Evolutionary conservation across 2,329 filamentous ascomycete species (phyloP).

Genomic region (Xenoacremonium recifei): DNA sequence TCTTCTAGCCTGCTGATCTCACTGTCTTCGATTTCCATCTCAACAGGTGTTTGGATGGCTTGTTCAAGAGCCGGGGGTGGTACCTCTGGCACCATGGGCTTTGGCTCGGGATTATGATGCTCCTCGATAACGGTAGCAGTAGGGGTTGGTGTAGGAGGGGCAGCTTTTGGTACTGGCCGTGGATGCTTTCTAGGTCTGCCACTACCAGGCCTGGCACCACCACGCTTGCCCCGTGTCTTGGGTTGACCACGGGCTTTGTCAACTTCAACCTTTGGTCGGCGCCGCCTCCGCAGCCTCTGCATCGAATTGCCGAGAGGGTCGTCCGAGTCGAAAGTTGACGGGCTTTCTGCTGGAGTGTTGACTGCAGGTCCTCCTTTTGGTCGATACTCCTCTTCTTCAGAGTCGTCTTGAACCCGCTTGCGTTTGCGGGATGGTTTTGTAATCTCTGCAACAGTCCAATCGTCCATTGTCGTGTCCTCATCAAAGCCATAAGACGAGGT

Average conservation of each 20-base stretch:
- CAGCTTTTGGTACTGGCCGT: constrained; percentile 23
- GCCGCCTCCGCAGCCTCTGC: constrained; percentile 27
- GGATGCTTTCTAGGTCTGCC: constrained; percentile 40
- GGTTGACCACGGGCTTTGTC: constrained; percentile 19
- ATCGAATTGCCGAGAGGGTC: constrained; percentile 15
- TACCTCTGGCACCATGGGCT: constrained; percentile 1
- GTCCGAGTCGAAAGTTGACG: constrained; percentile 24
- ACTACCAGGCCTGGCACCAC: constrained; percentile 37
- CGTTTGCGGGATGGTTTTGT: constrained; percentile 24
- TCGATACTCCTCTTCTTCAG: constrained; percentile 30
- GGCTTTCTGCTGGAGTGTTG: constrained; percentile 18
- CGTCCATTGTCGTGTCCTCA: constrained; percentile 16
- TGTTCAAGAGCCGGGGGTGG: neutral
- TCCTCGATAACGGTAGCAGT: too few species aligned
- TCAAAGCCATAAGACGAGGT: constrained; percentile 4
- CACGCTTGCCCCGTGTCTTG: constrained; percentile 35
- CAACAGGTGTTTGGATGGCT: neutral
- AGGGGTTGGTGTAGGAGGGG: too few species aligned
- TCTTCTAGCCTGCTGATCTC: constrained; percentile 18
- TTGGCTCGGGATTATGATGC: too few species aligned
- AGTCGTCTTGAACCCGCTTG: constrained; percentile 27
- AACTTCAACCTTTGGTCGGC: constrained; percentile 10
- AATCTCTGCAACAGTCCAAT: constrained; percentile 8
- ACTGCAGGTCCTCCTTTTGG: constrained; percentile 22
- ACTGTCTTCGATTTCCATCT: constrained; percentile 30